Conservation (phyloP, 1,284 basidiomycete species). For the Heimioporus punctisporus region DNA sequence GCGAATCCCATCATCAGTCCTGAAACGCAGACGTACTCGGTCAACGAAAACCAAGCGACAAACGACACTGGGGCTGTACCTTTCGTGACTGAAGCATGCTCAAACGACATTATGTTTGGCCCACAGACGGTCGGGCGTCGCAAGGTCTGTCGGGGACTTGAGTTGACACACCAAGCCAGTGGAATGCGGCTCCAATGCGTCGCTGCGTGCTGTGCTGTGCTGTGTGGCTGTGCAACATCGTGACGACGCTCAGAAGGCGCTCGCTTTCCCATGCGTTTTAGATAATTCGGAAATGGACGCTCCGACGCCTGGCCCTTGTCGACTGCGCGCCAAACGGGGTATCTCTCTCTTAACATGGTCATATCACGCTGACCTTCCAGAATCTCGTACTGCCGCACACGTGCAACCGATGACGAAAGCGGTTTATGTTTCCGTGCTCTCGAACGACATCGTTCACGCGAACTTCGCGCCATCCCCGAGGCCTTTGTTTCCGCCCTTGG, state of each 20-base stretch:
- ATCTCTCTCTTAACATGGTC: neutral
- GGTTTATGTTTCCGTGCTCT: neutral
- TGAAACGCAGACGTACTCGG: conserved; percentile 36
- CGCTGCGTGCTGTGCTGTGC: neutral
- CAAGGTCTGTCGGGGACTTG: neutral
- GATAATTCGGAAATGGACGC: too few relatives aligned
- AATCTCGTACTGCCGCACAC: neutral
- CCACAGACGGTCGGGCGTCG: neutral
- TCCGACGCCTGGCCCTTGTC: too few relatives aligned
- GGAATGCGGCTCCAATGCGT: neutral
- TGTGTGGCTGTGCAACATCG: conserved; percentile 13
- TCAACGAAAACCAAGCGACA: too few relatives aligned
- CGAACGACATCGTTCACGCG: conserved; percentile 4
- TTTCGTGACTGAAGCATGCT: conserved; percentile 80
- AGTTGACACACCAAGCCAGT: neutral
- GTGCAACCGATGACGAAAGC: conserved; percentile 1
- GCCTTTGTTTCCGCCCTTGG: neutral
- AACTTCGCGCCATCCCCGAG: neutral
- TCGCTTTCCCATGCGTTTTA: too few relatives aligned
- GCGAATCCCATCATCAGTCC: conserved; percentile 78
- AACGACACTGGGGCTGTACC: conserved; percentile 49
- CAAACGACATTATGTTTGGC: conserved; percentile 63
- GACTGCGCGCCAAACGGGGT: too few relatives aligned
- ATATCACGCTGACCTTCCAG: too few relatives aligned
- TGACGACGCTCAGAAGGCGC: too few relatives aligned